Evolutionary conservation across 2,329 filamentous ascomycete species (phyloP), one percentile per base, ranked within the genome.

Genomic region (Xylariaceae sp.): DNA sequence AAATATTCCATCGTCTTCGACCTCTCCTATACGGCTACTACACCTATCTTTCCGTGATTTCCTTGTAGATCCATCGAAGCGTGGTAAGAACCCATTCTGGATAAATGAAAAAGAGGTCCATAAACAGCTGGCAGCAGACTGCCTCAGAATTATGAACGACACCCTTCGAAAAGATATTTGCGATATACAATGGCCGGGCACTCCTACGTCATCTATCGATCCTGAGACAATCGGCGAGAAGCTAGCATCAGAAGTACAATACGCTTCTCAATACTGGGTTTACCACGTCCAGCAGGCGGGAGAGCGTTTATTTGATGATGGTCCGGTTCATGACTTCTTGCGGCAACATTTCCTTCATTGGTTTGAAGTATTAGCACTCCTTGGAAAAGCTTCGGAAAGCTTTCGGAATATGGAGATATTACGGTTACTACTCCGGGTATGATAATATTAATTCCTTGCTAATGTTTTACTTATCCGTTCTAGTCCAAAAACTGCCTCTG

Each of bases 361-460:
- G 41, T 6, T 29, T 8, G 41, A 44, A 44, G 24, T 24, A 15
- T 30, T 44, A 18, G 29, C 21, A 9, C 41, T 44, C 11, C 20
- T 44, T 11, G 26, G 26, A 20, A 44, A 24, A 23, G 26, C 41
- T 5, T 29, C 41, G 18, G 49, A 55, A 58, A 66, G 56, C 20
- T 29, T 64, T 32, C 15, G 49, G 21, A 48, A 43, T 18, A 43
- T 60, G 9, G 29, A 21, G 20, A 21, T 15, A n/a, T 41, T 61
- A 29, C 50, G 44, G 36, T 41, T 18, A 39, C 23, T 56, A 5
- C 18, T 41, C 18, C 18, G 42, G 13, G 58, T 53, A 55, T 20
- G 45, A 53, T 42, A 43, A 7, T 20, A 39, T 20, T 18, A 24
- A 49, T 49, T 15, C 35, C 16, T 32, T 20, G n/a, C 13, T 21